Evolutionary conservation across 176 grass and related monocot genomes (phyloP).

Genomic region (Carex myosuroides): DNA sequence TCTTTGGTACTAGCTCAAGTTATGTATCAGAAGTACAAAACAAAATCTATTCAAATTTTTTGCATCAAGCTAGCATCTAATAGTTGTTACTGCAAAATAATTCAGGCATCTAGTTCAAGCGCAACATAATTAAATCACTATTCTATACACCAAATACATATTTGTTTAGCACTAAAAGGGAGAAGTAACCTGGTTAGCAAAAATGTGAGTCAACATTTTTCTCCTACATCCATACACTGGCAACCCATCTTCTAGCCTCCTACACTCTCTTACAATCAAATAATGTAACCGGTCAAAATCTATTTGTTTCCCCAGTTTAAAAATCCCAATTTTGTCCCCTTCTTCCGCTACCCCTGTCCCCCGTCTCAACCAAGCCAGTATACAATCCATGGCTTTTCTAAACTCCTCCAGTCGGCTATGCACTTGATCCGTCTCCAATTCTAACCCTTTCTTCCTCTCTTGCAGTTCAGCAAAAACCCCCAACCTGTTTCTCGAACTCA

Average conservation of each 20-base stretch:
- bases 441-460: slow-evolving; percentile 30
- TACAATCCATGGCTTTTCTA: slow-evolving; percentile 36
- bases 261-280: slow-evolving; percentile 54
- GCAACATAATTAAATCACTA: not conserved
- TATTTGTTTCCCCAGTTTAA: slow-evolving; percentile 33
- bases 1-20: not conserved
- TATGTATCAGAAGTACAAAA: not conserved
- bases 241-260: slow-evolving; percentile 74
- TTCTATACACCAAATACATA: not conserved
- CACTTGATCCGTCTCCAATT: slow-evolving; percentile 39
- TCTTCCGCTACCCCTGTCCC: not conserved
- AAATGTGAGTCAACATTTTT: slow-evolving; percentile 51
- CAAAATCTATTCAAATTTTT: not conserved
- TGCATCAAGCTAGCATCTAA: not conserved
- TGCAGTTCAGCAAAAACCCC: slow-evolving; percentile 25
- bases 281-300: slow-evolving; percentile 48
- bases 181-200: slow-evolving; percentile 49
- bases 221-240: slow-evolving; percentile 58
- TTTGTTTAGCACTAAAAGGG: not conserved
- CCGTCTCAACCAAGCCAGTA: slow-evolving; percentile 23
- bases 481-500: not conserved
- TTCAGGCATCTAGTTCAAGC: not conserved
- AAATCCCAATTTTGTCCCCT: slow-evolving; percentile 32
- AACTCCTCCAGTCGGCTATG: slow-evolving; percentile 47
- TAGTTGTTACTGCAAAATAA: not conserved